Evolutionary conservation across 1,284 basidiomycete species (phyloP).

Genomic region (Fomitopsis schrenkii): DNA sequence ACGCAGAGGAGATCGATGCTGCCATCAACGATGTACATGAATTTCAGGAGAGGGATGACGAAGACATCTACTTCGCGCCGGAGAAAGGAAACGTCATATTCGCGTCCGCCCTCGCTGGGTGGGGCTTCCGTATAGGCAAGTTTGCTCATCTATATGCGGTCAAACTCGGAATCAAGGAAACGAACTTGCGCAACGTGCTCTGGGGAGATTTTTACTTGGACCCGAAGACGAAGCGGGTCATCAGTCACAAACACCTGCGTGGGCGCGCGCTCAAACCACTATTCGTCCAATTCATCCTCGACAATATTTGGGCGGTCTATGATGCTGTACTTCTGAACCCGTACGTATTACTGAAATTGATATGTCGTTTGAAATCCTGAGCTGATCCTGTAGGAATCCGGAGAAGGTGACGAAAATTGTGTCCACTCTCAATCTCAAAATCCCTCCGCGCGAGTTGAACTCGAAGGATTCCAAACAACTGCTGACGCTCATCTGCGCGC

Average conservation of each 20-base stretch:
- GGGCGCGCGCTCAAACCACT: conserved; percentile 91
- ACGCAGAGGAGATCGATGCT: conserved; percentile 64
- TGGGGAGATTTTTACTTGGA: conserved; percentile 99
- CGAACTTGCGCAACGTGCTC: conserved; percentile 81
- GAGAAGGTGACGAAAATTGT: conserved; percentile 93
- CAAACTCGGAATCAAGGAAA: conserved; percentile 91
- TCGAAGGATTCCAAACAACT: conserved; percentile 88
- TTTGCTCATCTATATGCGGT: conserved; percentile 92
- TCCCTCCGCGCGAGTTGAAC: conserved; percentile 86
- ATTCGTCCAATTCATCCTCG: conserved; percentile 96
- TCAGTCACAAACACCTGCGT: conserved; percentile 87
- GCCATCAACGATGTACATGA: conserved; percentile 52
- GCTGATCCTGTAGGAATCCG: conserved; percentile 55
- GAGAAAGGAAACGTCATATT: conserved; percentile 97
- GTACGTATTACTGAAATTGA: conserved; percentile 47
- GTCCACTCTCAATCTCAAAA: conserved; percentile 76
- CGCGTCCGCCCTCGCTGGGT: conserved; percentile 94
- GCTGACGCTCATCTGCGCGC: conserved; percentile 85
- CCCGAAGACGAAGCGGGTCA: conserved; percentile 92
- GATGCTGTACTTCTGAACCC: conserved; percentile 83
- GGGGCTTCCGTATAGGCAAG: conserved; percentile 94
- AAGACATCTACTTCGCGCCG: conserved; percentile 97
- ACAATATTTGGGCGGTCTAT: conserved; percentile 98
- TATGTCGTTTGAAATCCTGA: background rate
- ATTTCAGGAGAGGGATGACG: conserved; percentile 94